Conservation (phyloP, 352 stramenopile species). For the Pelagophyceae sp. region DNA sequence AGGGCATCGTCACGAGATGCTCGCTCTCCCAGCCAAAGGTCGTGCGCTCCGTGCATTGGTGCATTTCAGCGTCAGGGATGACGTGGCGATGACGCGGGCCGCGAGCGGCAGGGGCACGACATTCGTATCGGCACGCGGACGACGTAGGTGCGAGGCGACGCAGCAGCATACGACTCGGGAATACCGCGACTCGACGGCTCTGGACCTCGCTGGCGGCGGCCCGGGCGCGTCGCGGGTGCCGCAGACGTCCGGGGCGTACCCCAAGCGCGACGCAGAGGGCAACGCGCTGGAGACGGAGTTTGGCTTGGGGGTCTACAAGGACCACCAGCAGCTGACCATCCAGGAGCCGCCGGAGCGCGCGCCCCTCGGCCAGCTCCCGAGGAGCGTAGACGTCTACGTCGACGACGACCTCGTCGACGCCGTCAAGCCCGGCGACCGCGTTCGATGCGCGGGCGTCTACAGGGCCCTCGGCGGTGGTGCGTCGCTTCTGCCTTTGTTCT, state of each 20-base stretch:
- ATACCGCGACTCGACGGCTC: conserved; percentile 92
- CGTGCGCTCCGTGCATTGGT: conserved; percentile 94
- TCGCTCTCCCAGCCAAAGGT: conserved; percentile 94
- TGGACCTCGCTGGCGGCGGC: conserved; percentile 57
- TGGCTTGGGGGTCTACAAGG: conserved; percentile 93
- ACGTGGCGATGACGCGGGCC: too few relatives aligned
- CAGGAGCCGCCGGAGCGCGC: conserved; percentile 92
- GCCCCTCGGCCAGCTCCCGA: conserved; percentile 89
- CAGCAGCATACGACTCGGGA: conserved; percentile 77
- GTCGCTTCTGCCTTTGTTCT: conserved; percentile 9
- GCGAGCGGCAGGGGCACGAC: too few relatives aligned
- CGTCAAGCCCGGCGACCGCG: conserved; percentile 93
- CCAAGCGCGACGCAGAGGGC: conserved; percentile 87
- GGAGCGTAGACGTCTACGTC: conserved; percentile 92
- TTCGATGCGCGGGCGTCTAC: conserved; percentile 87
- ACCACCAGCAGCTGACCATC: conserved; percentile 88
- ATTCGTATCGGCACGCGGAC: too few relatives aligned
- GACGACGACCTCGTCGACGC: conserved; percentile 97
- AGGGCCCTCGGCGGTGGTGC: conserved; percentile 79
- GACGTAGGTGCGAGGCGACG: too few relatives aligned
- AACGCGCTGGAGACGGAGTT: conserved; percentile 96
- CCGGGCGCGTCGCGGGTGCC: conserved; percentile 38
- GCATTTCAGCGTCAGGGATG: too few relatives aligned
- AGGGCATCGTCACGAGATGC: conserved; percentile 97
- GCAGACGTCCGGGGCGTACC: conserved; percentile 72